These are phyloP conservation scores for Globisporangium cederbergense DNA, from an alignment of 352 stramenopile species.

Conservation along the genomic window DNA sequence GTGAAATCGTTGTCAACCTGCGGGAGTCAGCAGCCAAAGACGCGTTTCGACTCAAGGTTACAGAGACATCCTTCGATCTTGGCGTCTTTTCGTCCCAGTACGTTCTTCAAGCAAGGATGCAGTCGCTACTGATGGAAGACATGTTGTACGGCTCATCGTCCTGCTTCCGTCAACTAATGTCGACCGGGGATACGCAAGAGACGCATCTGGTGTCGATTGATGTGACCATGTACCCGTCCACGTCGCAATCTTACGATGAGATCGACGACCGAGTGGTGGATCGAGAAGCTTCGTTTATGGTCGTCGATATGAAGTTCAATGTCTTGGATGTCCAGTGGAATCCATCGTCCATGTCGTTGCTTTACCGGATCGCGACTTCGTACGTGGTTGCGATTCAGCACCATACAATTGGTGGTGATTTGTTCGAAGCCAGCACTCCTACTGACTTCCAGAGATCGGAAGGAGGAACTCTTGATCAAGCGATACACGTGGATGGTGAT, in stretches of 20 bases:
- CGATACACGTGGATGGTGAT: not conserved
- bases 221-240: conserved; percentile 34
- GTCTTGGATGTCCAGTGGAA: conserved; percentile 83
- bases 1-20: conserved; percentile 50
- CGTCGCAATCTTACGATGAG: conserved; percentile 6
- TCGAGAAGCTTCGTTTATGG: conserved; percentile 25
- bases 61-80: conserved; percentile 45
- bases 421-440: not conserved
- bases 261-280: not conserved
- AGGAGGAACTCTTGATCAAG: not conserved
- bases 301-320: conserved; percentile 62
- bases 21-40: conserved; percentile 43
- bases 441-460: not conserved
- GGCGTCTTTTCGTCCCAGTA: conserved; percentile 45
- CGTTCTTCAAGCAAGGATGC: conserved; percentile 43
- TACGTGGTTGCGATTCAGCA: conserved; percentile 56
- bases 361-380: conserved; percentile 65
- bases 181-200: conserved; percentile 32
- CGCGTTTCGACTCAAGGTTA: conserved; percentile 46
- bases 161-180: conserved; percentile 63
- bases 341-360: conserved; percentile 69
- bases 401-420: conserved; percentile 19
- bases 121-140: conserved; percentile 67
- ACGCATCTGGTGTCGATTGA: conserved; percentile 50
- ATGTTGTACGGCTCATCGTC: conserved; percentile 49